Conservation (phyloP, 2,329 filamentous ascomycete species). For the Hypoxylon sp. region DNA sequence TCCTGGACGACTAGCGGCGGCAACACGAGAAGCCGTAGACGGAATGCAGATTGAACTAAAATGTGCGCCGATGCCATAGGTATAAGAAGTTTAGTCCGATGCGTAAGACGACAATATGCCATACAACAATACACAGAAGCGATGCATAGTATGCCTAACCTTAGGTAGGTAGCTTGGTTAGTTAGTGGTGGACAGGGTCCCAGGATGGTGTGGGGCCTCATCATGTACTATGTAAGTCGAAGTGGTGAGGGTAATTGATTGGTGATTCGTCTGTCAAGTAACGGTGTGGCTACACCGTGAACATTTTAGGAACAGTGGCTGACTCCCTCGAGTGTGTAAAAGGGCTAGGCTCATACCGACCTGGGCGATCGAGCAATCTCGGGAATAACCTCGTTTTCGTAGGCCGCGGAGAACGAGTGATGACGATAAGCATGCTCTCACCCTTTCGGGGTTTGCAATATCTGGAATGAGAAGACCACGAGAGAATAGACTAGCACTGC, state of each 20-base stretch:
- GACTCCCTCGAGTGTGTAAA: constrained; percentile 27
- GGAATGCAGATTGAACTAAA: constrained; percentile 14
- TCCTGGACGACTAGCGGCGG: constrained; percentile 10
- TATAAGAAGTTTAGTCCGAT: constrained; percentile 21
- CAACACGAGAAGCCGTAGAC: constrained; percentile 24
- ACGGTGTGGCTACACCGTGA: constrained; percentile 44
- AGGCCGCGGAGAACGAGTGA: constrained; percentile 25
- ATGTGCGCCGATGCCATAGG: constrained; percentile 23
- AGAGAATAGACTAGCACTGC: constrained; percentile 1
- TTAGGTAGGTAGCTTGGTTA: constrained; percentile 1
- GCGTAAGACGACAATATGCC: constrained; percentile 21
- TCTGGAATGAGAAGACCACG: neutral
- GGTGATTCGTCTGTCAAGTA: constrained; percentile 33
- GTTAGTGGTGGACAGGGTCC: constrained; percentile 29
- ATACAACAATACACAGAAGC: constrained; percentile 16
- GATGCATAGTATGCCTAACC: constrained; percentile 12
- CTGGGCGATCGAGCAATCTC: constrained; percentile 34
- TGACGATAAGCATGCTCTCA: constrained; percentile 17
- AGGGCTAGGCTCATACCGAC: constrained; percentile 32
- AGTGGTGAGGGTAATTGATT: constrained; percentile 35
- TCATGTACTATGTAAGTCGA: constrained; percentile 19
- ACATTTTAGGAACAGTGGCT: constrained; percentile 41
- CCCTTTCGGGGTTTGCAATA: constrained; percentile 4
- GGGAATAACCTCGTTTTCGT: constrained; percentile 40
- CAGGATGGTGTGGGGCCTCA: constrained; percentile 40